Evolutionary conservation across 208 protist species (phyloP), one percentile per base, ranked within the genome.

Genomic region (Tetramitus jugosus): DNA sequence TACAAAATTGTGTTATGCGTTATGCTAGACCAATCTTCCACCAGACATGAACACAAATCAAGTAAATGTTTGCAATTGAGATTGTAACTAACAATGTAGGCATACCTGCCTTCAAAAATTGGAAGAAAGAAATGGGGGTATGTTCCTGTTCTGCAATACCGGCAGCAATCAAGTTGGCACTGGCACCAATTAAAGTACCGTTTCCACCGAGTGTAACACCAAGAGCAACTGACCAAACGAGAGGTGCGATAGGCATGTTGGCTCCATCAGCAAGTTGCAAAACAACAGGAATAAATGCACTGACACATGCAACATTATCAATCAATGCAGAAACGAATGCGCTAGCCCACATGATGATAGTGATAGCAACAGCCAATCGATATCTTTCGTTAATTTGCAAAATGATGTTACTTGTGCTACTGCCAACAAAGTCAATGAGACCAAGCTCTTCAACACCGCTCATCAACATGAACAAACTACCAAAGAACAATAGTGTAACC

Each of bases 201-300:
- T 89, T 90, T 42, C 87, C 64, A 26, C 86, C 86, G 6, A 89
- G 52, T 68, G 87, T 89, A 20, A 80, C 77, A 37, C 87, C 87
- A 35, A 89, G 76, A 35, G 87, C 80, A 1, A 91, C 60, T 23
- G 87, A 60, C 80, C 81, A 91, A 0, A 84, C 83, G 20, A 91
- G 10, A 1, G 87, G 87, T 69, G 76, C 56, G 6, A 91, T 56
- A 1, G 85, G 82, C 23, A 90, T 68, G 29, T 65, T 75, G 33
- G 14, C 31, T 37, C 75, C 40, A 23, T 81, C 40, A 3, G 77
- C 76, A 14, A 90, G 40, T 20, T 81, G 40, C 23, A 88, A 69
- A 20, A 90, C 76, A 8, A 87, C 77, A 72, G 84, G 84, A 74
- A 82, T 62, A 80, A 84, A 83, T 7, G 82, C 82, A 20, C 79